Evolutionary conservation across 192 early-diverging fungal genomes (phyloP).

Genomic region (Podila verticillata): DNA sequence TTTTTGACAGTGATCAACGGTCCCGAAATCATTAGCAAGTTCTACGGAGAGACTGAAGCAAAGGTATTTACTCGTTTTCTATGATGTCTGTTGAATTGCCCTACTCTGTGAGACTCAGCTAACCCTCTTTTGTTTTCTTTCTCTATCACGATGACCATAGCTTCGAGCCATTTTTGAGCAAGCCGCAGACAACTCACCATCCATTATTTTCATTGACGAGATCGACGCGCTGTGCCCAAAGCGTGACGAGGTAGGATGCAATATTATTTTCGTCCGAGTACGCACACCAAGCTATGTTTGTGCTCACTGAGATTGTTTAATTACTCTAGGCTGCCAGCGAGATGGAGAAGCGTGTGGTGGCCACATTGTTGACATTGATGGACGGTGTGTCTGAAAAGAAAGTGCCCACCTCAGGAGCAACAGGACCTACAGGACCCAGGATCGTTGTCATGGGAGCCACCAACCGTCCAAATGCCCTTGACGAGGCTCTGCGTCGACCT

Average conservation of each 20-base stretch:
- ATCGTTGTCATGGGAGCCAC: constrained; percentile 93
- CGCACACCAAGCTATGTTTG: background rate
- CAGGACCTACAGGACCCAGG: constrained; percentile 15
- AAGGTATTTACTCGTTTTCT: constrained; percentile 58
- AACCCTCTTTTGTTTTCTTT: background rate
- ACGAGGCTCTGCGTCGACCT: constrained; percentile 90
- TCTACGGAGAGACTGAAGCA: constrained; percentile 93
- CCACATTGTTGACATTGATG: constrained; percentile 94
- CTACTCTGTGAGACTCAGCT: background rate
- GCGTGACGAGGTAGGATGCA: constrained; percentile 72
- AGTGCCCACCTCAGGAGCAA: background rate
- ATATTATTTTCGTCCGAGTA: background rate
- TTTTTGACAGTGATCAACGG: constrained; percentile 89
- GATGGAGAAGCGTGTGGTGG: constrained; percentile 89
- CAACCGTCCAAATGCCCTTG: constrained; percentile 89
- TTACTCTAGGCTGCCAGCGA: constrained; percentile 69
- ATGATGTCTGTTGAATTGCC: background rate
- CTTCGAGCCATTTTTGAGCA: constrained; percentile 80
- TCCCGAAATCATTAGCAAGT: constrained; percentile 89
- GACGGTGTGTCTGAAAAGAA: constrained; percentile 71
- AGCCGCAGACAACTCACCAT: constrained; percentile 75
- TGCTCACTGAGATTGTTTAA: no score
- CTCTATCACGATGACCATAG: background rate
- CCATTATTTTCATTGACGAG: constrained; percentile 95
- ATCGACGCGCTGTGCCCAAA: constrained; percentile 93